Base-by-base conservation (phyloP, 2,329 filamentous ascomycete genomes). In the Penicillium hordei region DNA sequence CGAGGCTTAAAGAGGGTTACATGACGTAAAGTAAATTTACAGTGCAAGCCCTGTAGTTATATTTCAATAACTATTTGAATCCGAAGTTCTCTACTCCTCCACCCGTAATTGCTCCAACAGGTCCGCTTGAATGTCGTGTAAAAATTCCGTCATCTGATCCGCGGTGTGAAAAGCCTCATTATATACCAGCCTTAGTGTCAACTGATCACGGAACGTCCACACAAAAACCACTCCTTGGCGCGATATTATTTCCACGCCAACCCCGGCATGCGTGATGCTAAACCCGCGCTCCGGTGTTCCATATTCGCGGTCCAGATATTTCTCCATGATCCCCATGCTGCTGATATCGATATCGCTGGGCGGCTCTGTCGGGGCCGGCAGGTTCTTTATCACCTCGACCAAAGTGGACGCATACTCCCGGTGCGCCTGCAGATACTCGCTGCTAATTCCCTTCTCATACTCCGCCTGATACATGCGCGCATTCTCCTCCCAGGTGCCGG, bases 151-250 rank as follows among this genome's bases (percentile, higher is more conserved):
- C 61, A 73, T 70, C 54, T 67, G 68, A 2, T 42, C 57, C 7
- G 33, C 53, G 1, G 55, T 63, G 63, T 75, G 66, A 55, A 67
- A 75, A 9, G 69, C 63, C 52, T 70, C 65, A 31, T 76, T 74
- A 58, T 70, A 75, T 19, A 70, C 68, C 21, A 63, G 65, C 21
- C 67, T 67, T 31, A 75, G 54, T 34, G 63, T 71, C 51, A 75
- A 53, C 59, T 68, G 63, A 42, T 72, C 66, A 7, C 69, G 60
- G 34, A 75, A 75, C 0, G 69, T 73, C 69, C 69, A 75, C 21
- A 72, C 62, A 62, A 61, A 68, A 58, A 63, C 66, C 7, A 55
- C 61, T 48, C 60, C 55, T 57, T 72, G 68, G 23, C 71, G 63
- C 0, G 68, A 65, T 31, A 73, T 60, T 44, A 68, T 70, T 57